Evolutionary conservation across 371 early-diverging fungal genomes (phyloP).

Genomic region (Rhizomucor miehei): DNA sequence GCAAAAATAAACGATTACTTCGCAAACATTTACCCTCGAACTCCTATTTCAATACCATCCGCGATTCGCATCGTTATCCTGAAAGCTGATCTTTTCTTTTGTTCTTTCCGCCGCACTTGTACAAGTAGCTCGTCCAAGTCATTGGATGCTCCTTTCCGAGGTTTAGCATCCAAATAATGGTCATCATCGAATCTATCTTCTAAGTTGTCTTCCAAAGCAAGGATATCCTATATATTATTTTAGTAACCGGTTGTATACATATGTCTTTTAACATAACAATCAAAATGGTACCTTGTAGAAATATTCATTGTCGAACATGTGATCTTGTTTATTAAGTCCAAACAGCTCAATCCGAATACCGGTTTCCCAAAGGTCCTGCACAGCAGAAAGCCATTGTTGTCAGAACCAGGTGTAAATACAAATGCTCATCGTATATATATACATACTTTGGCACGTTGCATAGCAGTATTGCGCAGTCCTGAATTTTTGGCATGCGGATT

Average conservation of each 20-base stretch:
- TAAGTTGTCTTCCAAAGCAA: constrained; percentile 10
- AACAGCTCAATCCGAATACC: constrained; percentile 61
- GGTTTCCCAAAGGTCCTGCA: constrained; percentile 45
- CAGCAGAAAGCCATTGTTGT: neutral
- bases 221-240: constrained; percentile 15
- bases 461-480: constrained; percentile 46
- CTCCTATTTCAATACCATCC: constrained; percentile 56
- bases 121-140: constrained; percentile 43
- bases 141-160: constrained; percentile 5
- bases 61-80: constrained; percentile 51
- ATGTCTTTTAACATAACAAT: neutral
- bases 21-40: constrained; percentile 42
- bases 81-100: constrained; percentile 54
- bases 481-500: constrained; percentile 53
- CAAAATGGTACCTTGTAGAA: constrained; percentile 49
- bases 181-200: constrained; percentile 11
- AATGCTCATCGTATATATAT: neutral
- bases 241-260: neutral
- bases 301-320: constrained; percentile 35
- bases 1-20: neutral
- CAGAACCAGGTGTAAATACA: neutral
- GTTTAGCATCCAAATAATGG: constrained; percentile 3
- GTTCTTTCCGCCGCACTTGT: constrained; percentile 51
- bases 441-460: constrained; percentile 53
- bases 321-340: constrained; percentile 43